Evolutionary conservation across 2,329 filamentous ascomycete species (phyloP).

Genomic region (Laburnicola sp.): DNA sequence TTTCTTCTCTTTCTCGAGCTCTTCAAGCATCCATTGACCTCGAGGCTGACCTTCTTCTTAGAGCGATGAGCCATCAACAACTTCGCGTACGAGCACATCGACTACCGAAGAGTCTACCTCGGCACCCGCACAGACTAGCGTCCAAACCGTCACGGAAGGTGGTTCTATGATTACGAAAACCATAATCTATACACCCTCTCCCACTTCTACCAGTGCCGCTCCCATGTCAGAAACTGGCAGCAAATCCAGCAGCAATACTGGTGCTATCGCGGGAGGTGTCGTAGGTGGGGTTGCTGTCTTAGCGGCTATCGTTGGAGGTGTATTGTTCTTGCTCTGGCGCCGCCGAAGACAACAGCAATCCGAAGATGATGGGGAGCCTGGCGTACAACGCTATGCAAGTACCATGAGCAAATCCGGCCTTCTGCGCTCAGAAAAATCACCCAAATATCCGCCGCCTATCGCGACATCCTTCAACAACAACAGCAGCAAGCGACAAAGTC

Average conservation of each 20-base stretch:
- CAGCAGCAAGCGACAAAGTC: slow-evolving; percentile 28
- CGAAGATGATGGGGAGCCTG: slow-evolving; percentile 21
- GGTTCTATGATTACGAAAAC: slow-evolving; percentile 50
- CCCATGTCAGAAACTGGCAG: slow-evolving; percentile 11
- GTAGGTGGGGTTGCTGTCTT: slow-evolving; percentile 47
- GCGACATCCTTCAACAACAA: slow-evolving; percentile 25
- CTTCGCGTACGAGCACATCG: slow-evolving; percentile 18
- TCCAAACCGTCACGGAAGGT: slow-evolving; percentile 49
- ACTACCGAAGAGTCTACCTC: slow-evolving; percentile 9
- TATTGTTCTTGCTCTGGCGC: slow-evolving; percentile 48
- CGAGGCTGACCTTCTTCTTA: slow-evolving; percentile 13
- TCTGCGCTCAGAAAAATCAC: slow-evolving; percentile 36
- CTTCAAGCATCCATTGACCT: not conserved
- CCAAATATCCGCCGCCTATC: slow-evolving; percentile 28
- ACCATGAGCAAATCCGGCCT: slow-evolving; percentile 54
- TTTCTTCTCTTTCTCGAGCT: slow-evolving; percentile 11
- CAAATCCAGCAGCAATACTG: slow-evolving; percentile 35
- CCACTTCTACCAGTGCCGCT: not conserved
- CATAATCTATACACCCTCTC: slow-evolving; percentile 43
- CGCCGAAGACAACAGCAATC: slow-evolving; percentile 31
- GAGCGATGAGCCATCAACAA: slow-evolving; percentile 22
- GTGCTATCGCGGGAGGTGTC: slow-evolving; percentile 53
- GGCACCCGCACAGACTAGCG: slow-evolving; percentile 20
- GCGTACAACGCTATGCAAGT: slow-evolving; percentile 49
- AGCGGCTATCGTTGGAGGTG: slow-evolving; percentile 41